phyloP scores from a whole-genome alignment of 176 grass and related monocot species.

The Triticum dicoccoides region DNA sequence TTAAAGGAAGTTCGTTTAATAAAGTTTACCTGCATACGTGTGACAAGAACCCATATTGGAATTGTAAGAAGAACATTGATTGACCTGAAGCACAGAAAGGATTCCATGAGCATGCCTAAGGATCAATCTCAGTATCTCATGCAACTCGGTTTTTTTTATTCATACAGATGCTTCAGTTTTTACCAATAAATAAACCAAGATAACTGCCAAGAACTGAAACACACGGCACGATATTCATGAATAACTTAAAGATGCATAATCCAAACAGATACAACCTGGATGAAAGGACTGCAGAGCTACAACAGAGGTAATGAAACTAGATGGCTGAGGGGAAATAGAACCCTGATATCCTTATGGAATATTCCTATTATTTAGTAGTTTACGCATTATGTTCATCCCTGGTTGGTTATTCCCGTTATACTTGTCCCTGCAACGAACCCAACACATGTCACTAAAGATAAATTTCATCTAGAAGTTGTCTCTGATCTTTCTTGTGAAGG shows the following conservation, averaged over 20 bases:
- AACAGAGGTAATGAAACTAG: not conserved
- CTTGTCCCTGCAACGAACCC: not conserved
- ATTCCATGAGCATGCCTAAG: slow-evolving; percentile 27
- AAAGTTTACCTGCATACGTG: slow-evolving; percentile 86
- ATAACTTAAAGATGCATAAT: slow-evolving; percentile 5
- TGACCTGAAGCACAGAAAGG: slow-evolving; percentile 53
- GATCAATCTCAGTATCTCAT: slow-evolving; percentile 11
- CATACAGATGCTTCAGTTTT: not conserved
- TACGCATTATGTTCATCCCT: not conserved
- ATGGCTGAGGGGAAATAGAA: not conserved
- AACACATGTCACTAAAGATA: not conserved
- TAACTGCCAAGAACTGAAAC: not conserved
- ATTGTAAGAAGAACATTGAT: slow-evolving; percentile 92
- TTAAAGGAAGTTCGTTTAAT: not conserved
- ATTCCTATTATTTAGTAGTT: slow-evolving; percentile 10
- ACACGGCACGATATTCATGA: not conserved
- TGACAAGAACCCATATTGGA: slow-evolving; percentile 98
- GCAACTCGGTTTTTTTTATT: not conserved
- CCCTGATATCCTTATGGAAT: not conserved
- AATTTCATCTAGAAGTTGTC: not conserved
- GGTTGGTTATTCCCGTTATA: not conserved
- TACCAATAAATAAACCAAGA: slow-evolving; percentile 6
- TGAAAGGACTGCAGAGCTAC: not conserved
- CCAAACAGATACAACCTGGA: not conserved
- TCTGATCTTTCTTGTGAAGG: not conserved